Percentiles rank a stretch among this genome's conserved stretches.
These are phyloP conservation scores for Rutidosis leptorrhynchoides DNA, from an alignment of 129 eudicot species.

Conservation along the genomic window DNA sequence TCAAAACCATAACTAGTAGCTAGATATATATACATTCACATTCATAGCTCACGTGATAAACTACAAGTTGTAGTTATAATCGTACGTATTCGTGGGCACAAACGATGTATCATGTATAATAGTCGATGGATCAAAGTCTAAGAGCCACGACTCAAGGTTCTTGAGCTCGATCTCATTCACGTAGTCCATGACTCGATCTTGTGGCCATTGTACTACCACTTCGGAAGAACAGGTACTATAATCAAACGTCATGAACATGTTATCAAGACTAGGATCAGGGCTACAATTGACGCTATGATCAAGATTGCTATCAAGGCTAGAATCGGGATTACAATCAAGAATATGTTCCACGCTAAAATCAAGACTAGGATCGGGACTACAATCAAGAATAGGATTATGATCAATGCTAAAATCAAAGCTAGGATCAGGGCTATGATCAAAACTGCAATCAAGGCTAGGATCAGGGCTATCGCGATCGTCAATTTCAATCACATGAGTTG, in stretches of 20 bases:
- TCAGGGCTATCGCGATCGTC: conserved; percentile 24
- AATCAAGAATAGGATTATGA: conserved; percentile 8
- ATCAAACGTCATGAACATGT: conserved; percentile 17
- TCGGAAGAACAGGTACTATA: conserved; percentile 25
- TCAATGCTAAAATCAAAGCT: background rate
- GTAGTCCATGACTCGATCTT: conserved; percentile 14
- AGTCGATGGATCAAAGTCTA: conserved; percentile 29
- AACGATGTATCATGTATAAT: conserved; percentile 19
- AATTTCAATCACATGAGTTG: conserved; percentile 25
- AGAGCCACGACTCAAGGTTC: conserved; percentile 40
- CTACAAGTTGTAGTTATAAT: conserved; percentile 23
- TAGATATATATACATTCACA: conserved; percentile 13
- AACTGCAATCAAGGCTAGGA: conserved; percentile 11
- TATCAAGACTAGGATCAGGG: conserved; percentile 23
- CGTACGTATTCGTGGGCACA: conserved; percentile 25
- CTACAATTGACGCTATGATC: conserved; percentile 14
- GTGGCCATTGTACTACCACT: conserved; percentile 30
- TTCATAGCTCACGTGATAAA: conserved; percentile 23
- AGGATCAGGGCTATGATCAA: conserved; percentile 1
- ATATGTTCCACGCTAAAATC: conserved; percentile 6
- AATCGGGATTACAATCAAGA: conserved; percentile 7
- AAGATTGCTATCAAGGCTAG: background rate
- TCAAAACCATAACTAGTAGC: conserved; percentile 9
- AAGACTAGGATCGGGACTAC: conserved; percentile 1
- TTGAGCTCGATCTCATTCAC: conserved; percentile 26